Evolutionary conservation across 306 rosid genomes (phyloP), one percentile per base, ranked within the genome.

Genomic region (Malus domestica): DNA sequence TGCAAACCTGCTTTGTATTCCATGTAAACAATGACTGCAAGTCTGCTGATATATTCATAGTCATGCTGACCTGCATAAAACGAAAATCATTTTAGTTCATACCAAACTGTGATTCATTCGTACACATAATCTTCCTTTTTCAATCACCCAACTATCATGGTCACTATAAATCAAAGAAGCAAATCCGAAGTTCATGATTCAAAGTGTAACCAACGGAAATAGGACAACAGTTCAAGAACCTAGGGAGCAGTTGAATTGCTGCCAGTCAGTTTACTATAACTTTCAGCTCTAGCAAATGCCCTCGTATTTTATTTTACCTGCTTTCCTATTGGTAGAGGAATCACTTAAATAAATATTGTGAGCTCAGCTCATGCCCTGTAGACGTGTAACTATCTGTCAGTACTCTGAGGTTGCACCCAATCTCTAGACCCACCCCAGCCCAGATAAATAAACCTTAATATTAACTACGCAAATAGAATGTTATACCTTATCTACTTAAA

Each of bases 1-100:
- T 63, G 80, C 67, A 40, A 83, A 95, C 99, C 97, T 95, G 97
- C 83, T 95, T 95, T 12, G 99, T 95, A 79, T 95, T 95, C 98
- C 98, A 95, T 6, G 97, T 95, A 87, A 95, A 95, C 73, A 95
- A 87, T 75, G 98, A 89, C 83, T 90, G 95, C 67, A 95, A 88
- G 83, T 92, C 96, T 45, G 96, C 99, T 51, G 99, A 84, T 80
- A 95, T 90, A 79, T 89, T 95, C 80, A 95, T 73, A 55, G 92
- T 88, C 90, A 92, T 72, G 89, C 97, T 89, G 80, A 90, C 90
- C 99, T 95, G 92, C 90, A 86, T 65, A 71, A 67, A 80, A 68
- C 67, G 23, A 69, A 74, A 33, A 72, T 2, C 51, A 45, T 25
- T 30, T 74, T 65, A 57, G 40, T 79, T 82, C 72, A 73, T 55